Conservation (phyloP, 2,329 filamentous ascomycete species). For the Aureobasidium sp. region DNA sequence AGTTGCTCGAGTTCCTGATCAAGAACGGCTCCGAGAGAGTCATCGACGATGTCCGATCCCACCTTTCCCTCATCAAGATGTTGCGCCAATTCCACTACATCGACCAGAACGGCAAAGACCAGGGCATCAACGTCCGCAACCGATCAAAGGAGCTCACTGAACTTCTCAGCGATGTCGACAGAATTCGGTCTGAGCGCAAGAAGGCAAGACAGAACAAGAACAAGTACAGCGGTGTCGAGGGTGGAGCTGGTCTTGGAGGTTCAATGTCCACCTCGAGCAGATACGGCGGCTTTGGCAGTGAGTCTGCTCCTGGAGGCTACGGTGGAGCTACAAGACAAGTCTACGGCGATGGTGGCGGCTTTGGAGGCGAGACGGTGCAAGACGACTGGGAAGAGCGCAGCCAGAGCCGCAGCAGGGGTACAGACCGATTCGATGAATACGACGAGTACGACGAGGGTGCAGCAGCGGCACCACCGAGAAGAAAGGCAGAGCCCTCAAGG, state of each 20-base stretch:
- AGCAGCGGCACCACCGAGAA: conserved; percentile 41
- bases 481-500: conserved; percentile 36
- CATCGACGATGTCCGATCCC: conserved; percentile 91
- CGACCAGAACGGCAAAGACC: conserved; percentile 91
- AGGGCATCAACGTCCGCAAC: conserved; percentile 95
- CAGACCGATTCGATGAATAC: conserved; percentile 88
- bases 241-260: conserved; percentile 55
- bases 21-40: conserved; percentile 98
- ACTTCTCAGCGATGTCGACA: conserved; percentile 83
- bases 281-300: conserved; percentile 88
- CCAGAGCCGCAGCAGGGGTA: conserved; percentile 48
- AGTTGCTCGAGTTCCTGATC: conserved; percentile 91
- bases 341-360: conserved; percentile 92
- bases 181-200: conserved; percentile 66
- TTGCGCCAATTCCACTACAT: conserved; percentile 97
- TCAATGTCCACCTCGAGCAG: conserved; percentile 50
- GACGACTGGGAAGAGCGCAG: conserved; percentile 56
- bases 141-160: conserved; percentile 92
- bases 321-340: conserved; percentile 52
- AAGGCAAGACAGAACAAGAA: conserved; percentile 84
- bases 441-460: conserved; percentile 85
- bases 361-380: conserved; percentile 63
- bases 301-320: conserved; percentile 38
- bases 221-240: conserved; percentile 93
- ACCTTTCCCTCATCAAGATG: conserved; percentile 95